Evolutionary conservation across 805 yeast species (phyloP), one percentile per base, ranked within the genome.

Genomic region (Candida easanensis): DNA sequence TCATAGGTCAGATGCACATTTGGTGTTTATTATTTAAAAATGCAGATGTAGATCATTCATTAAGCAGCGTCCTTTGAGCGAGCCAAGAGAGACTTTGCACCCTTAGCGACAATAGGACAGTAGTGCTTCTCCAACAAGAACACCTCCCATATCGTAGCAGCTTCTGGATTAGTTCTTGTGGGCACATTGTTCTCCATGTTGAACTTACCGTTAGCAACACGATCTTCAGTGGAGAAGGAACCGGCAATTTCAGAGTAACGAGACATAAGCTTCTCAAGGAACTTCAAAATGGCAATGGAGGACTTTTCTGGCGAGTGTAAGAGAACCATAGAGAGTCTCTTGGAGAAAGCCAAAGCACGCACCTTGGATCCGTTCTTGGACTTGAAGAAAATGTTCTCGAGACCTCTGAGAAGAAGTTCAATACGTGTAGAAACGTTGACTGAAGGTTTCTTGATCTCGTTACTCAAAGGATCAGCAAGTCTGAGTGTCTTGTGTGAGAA

Each of bases 101-200:
- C 90, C 54, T 82, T 83, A 18, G 81, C 74, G n/a, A 90, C 87
- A 44, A 76, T 65, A 3, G 96, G 95, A 48, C 88, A 78, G 60
- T 87, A 93, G 63, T 93, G 98, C 49, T 80, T 78, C 44, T 82
- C 84, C 44, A 93, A 68, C 32, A 91, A 64, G 5, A 82, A 82
- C 40, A 81, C 79, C 58, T 93, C 99, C 96, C 96, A 93, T 27
- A 91, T 65, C 0, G 89, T 84, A 2, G 97, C 95, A 15, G 91
- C 93, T 33, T 84, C 91, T 2, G 95, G 77, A 57, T 93, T 90
- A 52, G 86, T 70, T 60, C 91, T 79, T 51, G 84, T 87, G 10
- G 87, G 79, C 36, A 77, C 81, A 41, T 76, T 77, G 11, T 74
- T 74, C 38, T 80, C 88, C 52, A 82, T 70, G 21, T 79, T 77